Base-by-base conservation (phyloP, 1,284 basidiomycete species). In the Leccinum holopus region DNA sequence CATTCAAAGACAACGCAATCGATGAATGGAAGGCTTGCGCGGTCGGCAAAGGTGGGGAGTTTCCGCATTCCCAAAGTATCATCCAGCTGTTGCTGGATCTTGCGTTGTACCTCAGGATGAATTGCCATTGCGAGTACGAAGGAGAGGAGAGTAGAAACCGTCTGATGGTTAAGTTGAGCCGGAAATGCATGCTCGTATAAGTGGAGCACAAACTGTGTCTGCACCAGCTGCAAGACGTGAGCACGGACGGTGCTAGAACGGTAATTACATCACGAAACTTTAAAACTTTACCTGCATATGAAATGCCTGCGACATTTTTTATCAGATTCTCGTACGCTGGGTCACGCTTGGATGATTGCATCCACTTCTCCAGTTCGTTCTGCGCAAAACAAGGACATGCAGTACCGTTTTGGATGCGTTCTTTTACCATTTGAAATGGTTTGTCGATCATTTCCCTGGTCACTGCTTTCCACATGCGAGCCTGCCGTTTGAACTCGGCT, bases 291-390 rank as follows among this genome's bases (percentile, higher is more conserved):
- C 78, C 79, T 67, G 77, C 77, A 65, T 78, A 82, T 37, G 74
- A 72, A 41, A 79, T 81, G 3, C 77, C 79, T n/a, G 80, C 78
- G 7, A 79, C 76, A 54, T 80, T 79, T 63, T 76, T 79, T 9
- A 81, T 75, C 28, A 76, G 69, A 12, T 70, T 67, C 67, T 78
- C 76, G 44, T 76, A 69, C 49, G 68, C 65, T 16, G 69, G 67
- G 59, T 74, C 68, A 39, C 61, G 61, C 16, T 70, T 65, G 16
- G 65, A 61, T 47, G 71, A 63, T 21, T 74, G 63, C 57, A 69
- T 71, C 62, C 68, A 70, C 28, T 33, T 59, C 44, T 79, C 78
- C 6, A 80, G 67, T 58, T 80, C 78, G 12, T 71, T 67, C n/a
- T 73, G 69, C 8, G 78, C 75, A 56, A 81, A 68, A 64, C 74